Conservation (phyloP, 768 basidiomycete genomes). For the Collybiopsis confluens region DNA sequence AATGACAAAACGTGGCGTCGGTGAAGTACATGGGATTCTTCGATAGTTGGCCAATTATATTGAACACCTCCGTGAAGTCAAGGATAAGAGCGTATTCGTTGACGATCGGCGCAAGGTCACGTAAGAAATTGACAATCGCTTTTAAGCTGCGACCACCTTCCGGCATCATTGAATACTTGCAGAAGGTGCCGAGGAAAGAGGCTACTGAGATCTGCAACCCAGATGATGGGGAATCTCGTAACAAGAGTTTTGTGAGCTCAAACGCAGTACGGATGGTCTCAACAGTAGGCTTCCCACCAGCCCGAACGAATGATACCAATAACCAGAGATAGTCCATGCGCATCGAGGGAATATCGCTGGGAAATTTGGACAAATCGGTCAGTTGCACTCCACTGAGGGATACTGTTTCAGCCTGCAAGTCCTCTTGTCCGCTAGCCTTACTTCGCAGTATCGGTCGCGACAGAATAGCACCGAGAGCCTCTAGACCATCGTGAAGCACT, state of each 20-base stretch:
- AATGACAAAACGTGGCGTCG: constrained; percentile 45
- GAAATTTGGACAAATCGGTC: constrained; percentile 39
- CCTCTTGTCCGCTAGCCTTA: constrained; percentile 40
- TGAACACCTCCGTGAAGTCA: constrained; percentile 57
- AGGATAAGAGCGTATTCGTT: constrained; percentile 41
- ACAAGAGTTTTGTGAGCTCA: constrained; percentile 51
- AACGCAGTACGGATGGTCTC: constrained; percentile 41
- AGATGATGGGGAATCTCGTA: constrained; percentile 47
- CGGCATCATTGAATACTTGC: constrained; percentile 45
- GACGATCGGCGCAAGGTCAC: constrained; percentile 53
- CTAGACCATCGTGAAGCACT: constrained; percentile 62
- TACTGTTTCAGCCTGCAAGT: neutral
- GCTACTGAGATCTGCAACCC: constrained; percentile 34
- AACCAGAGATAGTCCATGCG: constrained; percentile 61
- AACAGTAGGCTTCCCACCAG: constrained; percentile 44
- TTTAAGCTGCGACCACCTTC: constrained; percentile 40
- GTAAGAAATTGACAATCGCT: constrained; percentile 47
- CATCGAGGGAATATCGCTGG: constrained; percentile 56
- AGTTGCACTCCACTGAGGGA: constrained; percentile 27
- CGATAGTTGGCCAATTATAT: constrained; percentile 43
- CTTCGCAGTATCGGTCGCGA: constrained; percentile 38
- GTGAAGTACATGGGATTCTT: constrained; percentile 43
- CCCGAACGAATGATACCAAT: constrained; percentile 42
- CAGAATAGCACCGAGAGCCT: constrained; percentile 59
- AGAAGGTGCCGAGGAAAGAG: constrained; percentile 50